phyloP scores from a whole-genome alignment of 2,329 filamentous ascomycete genomes.

The Truncatella angustata region DNA sequence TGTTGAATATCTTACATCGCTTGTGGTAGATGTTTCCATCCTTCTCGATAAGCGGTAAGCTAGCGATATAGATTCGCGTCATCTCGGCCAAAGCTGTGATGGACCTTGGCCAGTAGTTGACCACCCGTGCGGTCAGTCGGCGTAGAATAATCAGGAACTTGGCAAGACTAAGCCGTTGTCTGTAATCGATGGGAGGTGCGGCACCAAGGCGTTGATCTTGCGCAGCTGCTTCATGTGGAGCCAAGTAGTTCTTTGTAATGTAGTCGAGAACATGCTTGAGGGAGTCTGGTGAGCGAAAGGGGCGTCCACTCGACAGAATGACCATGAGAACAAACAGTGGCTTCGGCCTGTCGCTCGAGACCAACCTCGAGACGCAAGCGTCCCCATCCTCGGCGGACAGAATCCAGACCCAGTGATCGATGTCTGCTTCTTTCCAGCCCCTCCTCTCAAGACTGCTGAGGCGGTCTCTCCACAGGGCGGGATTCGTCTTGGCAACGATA shows the following conservation, averaged over 20 bases:
- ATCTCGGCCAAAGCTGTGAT: conserved; percentile 29
- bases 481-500: conserved; percentile 15
- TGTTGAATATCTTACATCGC: conserved; percentile 39
- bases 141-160: conserved; percentile 23
- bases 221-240: conserved; percentile 6
- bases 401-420: conserved; percentile 42
- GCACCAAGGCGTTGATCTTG: no score
- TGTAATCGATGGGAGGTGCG: not conserved
- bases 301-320: conserved; percentile 33
- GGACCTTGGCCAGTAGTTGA: conserved; percentile 24
- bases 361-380: conserved; percentile 32
- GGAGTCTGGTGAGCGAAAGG: conserved; percentile 27
- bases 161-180: conserved; percentile 12
- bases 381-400: conserved; percentile 33
- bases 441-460: conserved; percentile 28
- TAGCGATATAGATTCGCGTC: conserved; percentile 27
- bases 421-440: conserved; percentile 31
- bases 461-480: conserved; percentile 27
- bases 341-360: conserved; percentile 30
- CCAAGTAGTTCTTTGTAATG: conserved; percentile 23
- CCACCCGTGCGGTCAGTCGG: conserved; percentile 23
- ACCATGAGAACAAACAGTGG: conserved; percentile 38
- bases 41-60: conserved; percentile 15
- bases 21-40: conserved; percentile 20
- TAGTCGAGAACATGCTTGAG: conserved; percentile 33